phyloP scores from a whole-genome alignment of 345 rosid species.

The Bretschneidera sinensis region DNA sequence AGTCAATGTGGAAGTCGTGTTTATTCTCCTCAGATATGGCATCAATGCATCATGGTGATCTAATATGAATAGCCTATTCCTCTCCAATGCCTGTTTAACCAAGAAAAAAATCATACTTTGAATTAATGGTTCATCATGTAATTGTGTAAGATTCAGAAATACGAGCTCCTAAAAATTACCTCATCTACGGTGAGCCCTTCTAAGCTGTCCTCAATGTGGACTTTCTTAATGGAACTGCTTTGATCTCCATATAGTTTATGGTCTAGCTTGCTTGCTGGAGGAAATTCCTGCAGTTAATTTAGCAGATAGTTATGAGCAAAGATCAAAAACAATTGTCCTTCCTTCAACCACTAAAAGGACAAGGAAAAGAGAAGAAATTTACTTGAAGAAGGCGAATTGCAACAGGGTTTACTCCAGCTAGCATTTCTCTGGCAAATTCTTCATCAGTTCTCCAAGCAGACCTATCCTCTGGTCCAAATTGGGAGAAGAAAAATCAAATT shows the following conservation, averaged over 20 bases:
- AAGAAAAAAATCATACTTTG: neutral
- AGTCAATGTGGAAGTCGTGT: slow-evolving; percentile 51
- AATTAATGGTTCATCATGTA: neutral
- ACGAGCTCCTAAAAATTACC: slow-evolving; percentile 26
- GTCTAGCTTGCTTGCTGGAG: slow-evolving; percentile 68
- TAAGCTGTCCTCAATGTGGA: slow-evolving; percentile 42
- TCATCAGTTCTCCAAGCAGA: slow-evolving; percentile 75
- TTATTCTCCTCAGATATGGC: slow-evolving; percentile 67
- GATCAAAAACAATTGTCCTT: too few relatives aligned
- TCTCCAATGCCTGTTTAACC: slow-evolving; percentile 47
- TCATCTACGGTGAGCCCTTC: slow-evolving; percentile 48
- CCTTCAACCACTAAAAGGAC: neutral
- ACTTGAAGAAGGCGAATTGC: slow-evolving; percentile 57
- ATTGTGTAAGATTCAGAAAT: too few relatives aligned
- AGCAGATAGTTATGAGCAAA: slow-evolving; percentile 1
- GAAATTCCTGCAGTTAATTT: slow-evolving; percentile 51
- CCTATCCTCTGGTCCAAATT: slow-evolving; percentile 39
- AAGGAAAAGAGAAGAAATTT: slow-evolving; percentile 2
- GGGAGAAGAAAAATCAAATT: neutral
- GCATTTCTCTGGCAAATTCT: slow-evolving; percentile 83
- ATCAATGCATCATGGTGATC: slow-evolving; percentile 81
- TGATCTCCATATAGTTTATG: slow-evolving; percentile 46
- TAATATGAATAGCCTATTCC: slow-evolving; percentile 60
- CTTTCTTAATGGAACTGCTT: slow-evolving; percentile 44
- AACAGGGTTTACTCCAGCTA: slow-evolving; percentile 69